phyloP scores from a whole-genome alignment of 176 grass and related monocot species.

The Bromus sterilis region DNA sequence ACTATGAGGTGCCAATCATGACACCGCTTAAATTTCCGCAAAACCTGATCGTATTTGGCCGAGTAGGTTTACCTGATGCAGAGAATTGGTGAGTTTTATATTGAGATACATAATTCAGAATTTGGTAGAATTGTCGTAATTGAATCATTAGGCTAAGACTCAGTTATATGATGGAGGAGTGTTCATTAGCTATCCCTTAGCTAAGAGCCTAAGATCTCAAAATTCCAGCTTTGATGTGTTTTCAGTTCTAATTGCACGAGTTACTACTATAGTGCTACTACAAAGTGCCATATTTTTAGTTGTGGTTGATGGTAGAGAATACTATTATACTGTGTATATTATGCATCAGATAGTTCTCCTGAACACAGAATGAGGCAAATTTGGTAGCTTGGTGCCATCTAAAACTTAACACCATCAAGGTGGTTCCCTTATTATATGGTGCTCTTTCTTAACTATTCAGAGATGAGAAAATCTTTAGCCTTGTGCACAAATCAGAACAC shows the following conservation, averaged over 20 bases:
- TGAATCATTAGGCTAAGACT: background rate
- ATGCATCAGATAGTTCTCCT: background rate
- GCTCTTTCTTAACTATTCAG: background rate
- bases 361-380: background rate
- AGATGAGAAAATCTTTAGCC: background rate
- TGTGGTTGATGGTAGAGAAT: background rate
- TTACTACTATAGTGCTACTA: background rate
- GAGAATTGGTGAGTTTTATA: background rate
- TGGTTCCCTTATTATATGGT: background rate
- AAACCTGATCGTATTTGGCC: background rate
- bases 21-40: too few relatives aligned
- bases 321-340: background rate
- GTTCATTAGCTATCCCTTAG: background rate
- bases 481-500: background rate
- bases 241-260: background rate
- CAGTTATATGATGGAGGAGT: background rate
- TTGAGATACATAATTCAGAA: background rate
- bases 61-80: background rate
- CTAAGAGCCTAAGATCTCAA: background rate
- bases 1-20: background rate
- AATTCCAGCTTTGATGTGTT: background rate
- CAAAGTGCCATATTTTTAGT: background rate
- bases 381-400: background rate
- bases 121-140: background rate
- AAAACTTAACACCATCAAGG: background rate